phyloP scores from a whole-genome alignment of 1,139 yeast species.

The Saccharomycopsis crataegensis region DNA sequence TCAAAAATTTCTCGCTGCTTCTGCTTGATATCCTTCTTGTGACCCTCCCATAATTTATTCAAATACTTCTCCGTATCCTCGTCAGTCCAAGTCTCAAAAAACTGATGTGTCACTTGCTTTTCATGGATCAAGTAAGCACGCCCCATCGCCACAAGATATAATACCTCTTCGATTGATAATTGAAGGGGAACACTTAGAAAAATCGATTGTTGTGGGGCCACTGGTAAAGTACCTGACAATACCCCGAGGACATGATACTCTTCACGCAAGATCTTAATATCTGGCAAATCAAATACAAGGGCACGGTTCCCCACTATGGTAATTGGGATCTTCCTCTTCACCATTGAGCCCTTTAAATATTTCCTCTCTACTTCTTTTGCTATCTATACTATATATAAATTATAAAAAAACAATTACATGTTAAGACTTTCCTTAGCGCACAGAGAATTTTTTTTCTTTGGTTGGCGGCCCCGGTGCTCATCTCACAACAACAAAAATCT shows the following conservation, averaged over 20 bases:
- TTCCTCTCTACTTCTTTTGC: neutral
- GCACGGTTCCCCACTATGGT: constrained; percentile 40
- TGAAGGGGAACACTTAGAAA: constrained; percentile 79
- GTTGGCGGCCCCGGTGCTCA: too few relatives aligned
- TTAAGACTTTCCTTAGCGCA: too few relatives aligned
- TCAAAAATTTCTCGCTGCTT: neutral
- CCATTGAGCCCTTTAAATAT: neutral
- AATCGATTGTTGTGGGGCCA: constrained; percentile 86
- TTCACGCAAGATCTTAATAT: constrained; percentile 46
- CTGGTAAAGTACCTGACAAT: constrained; percentile 72
- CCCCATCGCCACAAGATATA: constrained; percentile 47
- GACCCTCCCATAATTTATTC: constrained; percentile 4
- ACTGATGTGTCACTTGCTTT: constrained; percentile 20
- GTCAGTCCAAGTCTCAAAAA: constrained; percentile 18
- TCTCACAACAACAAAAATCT: too few relatives aligned
- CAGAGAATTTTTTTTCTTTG: too few relatives aligned
- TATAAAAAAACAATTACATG: neutral
- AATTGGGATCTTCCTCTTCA: constrained; percentile 24
- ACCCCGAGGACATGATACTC: constrained; percentile 57
- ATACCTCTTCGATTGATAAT: constrained; percentile 63
- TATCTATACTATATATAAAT: neutral
- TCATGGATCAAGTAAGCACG: constrained; percentile 32
- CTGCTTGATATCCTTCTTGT: constrained; percentile 3
- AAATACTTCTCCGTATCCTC: constrained; percentile 21
- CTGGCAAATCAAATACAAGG: constrained; percentile 46